phyloP scores from a whole-genome alignment of 345 rosid genomes.

The Populus deltoides region DNA sequence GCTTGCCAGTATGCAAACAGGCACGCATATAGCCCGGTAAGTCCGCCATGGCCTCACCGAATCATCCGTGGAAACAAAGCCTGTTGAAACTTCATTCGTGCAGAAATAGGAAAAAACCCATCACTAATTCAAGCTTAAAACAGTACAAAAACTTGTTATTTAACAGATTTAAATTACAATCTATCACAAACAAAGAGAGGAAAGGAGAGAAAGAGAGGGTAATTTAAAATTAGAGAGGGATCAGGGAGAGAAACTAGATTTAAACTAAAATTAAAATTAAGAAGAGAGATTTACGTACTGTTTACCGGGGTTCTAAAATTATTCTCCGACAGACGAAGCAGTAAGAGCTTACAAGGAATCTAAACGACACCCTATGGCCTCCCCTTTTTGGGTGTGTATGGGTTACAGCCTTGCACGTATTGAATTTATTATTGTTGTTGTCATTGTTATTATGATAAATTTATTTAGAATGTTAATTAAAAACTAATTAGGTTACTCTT shows the following conservation, averaged over 20 bases:
- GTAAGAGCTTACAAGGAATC: neutral
- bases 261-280: neutral
- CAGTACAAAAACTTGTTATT: neutral
- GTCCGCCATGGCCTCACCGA: slow-evolving; percentile 55
- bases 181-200: neutral
- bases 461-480: no score
- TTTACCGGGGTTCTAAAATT: neutral
- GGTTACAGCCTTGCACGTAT: no score
- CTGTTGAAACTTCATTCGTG: neutral
- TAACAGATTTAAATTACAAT: neutral
- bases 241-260: neutral
- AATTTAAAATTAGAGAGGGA: neutral
- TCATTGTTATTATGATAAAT: no score
- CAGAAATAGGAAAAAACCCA: neutral
- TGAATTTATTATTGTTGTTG: no score
- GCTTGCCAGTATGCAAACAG: slow-evolving; percentile 80
- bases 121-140: neutral
- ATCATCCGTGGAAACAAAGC: neutral
- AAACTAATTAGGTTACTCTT: no score
- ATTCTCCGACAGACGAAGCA: neutral
- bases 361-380: neutral
- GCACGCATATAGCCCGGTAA: slow-evolving; percentile 65
- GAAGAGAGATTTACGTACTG: neutral
- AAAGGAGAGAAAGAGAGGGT: neutral
- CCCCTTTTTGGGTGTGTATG: neutral